Conservation (phyloP, 2,329 filamentous ascomycete genomes). For the Scedosporium dehoogii region DNA sequence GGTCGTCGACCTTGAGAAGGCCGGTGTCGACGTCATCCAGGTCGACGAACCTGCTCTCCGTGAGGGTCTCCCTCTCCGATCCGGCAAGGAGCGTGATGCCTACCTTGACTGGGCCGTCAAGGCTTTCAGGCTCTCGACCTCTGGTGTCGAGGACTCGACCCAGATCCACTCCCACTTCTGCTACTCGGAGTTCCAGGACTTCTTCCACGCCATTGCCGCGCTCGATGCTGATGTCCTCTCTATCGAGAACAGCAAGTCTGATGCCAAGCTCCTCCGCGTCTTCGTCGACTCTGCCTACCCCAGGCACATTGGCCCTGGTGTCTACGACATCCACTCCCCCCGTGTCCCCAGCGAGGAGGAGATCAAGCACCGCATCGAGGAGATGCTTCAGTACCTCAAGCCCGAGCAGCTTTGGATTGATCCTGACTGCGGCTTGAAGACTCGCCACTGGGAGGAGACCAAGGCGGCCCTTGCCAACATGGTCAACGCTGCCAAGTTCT, state of each 20-base stretch:
- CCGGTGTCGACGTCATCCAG: constrained; percentile 95
- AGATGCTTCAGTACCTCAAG: constrained; percentile 97
- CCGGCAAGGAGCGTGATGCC: constrained; percentile 87
- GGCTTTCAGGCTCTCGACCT: constrained; percentile 92
- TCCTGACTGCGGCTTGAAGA: constrained; percentile 99
- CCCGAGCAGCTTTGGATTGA: constrained; percentile 99
- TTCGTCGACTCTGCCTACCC: constrained; percentile 97
- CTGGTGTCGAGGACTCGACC: constrained; percentile 87
- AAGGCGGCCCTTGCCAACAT: constrained; percentile 94
- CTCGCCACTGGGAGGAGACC: constrained; percentile 95
- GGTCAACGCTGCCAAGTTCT: constrained; percentile 97
- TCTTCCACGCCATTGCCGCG: constrained; percentile 99
- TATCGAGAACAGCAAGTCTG: constrained; percentile 99
- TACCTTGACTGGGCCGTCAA: constrained; percentile 97
- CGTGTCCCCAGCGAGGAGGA: constrained; percentile 95
- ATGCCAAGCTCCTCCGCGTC: constrained; percentile 97
- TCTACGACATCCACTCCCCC: constrained; percentile 99
- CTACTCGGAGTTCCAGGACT: constrained; percentile 99
- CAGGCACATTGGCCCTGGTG: constrained; percentile 96
- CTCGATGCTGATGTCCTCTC: constrained; percentile 96
- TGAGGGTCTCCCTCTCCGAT: constrained; percentile 95
- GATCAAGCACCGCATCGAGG: constrained; percentile 93
- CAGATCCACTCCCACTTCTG: constrained; percentile 99
- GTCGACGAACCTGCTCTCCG: constrained; percentile 98
- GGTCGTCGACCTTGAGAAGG: constrained; percentile 94